Evolutionary conservation across 2,329 filamentous ascomycete species (phyloP).

Genomic region (Colletotrichum agaves): DNA sequence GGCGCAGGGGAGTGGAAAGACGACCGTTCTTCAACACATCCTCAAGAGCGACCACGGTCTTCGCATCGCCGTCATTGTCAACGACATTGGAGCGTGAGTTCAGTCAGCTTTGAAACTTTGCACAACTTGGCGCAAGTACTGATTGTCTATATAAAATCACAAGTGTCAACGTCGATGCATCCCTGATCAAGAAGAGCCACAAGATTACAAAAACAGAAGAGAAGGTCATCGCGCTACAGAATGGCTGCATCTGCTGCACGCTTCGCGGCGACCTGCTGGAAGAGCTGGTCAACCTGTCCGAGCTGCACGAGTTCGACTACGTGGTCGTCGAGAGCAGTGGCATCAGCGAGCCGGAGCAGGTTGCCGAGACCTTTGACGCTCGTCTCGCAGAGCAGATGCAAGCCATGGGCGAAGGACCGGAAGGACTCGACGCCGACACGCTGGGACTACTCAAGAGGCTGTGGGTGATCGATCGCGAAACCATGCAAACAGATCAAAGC

Average conservation of each 20-base stretch:
- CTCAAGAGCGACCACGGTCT: conserved; percentile 74
- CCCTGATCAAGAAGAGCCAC: conserved; percentile 66
- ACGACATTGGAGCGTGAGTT: conserved; percentile 72
- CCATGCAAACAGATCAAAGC: too few species aligned
- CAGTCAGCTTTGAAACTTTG: neutral
- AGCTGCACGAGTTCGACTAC: conserved; percentile 74
- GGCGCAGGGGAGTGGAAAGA: conserved; percentile 73
- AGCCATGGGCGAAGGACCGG: conserved; percentile 45
- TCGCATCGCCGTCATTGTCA: conserved; percentile 77
- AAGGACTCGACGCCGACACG: conserved; percentile 49
- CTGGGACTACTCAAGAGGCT: conserved; percentile 50
- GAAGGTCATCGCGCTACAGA: conserved; percentile 75
- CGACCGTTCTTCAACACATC: conserved; percentile 76
- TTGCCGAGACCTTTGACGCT: conserved; percentile 77
- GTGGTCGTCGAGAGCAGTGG: conserved; percentile 78
- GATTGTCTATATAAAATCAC: too few species aligned
- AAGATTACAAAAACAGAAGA: conserved; percentile 68
- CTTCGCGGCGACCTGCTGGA: conserved; percentile 76
- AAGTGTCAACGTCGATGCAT: conserved; percentile 74
- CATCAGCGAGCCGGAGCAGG: conserved; percentile 78
- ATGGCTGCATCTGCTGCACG: conserved; percentile 82
- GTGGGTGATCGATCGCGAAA: conserved; percentile 39
- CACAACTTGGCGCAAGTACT: neutral
- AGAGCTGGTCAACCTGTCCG: conserved; percentile 73
- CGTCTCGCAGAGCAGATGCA: conserved; percentile 62